Evolutionary conservation across 495 filamentous ascomycete genomes (phyloP), one percentile per base, ranked within the genome.

Genomic region (Talaromyces adpressus): DNA sequence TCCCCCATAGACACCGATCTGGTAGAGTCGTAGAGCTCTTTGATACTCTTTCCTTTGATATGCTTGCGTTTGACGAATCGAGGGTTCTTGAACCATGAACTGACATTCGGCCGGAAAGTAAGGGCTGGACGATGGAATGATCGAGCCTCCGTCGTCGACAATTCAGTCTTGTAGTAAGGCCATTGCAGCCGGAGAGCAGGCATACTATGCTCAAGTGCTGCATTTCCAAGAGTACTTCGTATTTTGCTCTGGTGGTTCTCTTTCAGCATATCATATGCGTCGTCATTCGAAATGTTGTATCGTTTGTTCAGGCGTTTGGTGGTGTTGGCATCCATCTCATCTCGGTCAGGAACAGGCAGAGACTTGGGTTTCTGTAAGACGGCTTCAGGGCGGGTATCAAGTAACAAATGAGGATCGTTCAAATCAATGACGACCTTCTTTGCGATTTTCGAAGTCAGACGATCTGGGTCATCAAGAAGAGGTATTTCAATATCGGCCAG

Each of bases 231-330:
- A 0, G 89, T 95, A 54, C 91, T 93, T 47, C 94, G 87, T 65
- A 99, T 88, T 75, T 95, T 97, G 80, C 89, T 93, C 76, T 95
- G 91, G 66, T 92, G 91, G 71, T 97, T 99, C 71, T 95, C 91
- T 75, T 99, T 98, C 51, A 99, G 83, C 59, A 90, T 86, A 67
- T 97, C 91, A 71, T 99, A 99, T 2, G 92, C 93, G 53, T 91
- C 88, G 69, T 99, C 94, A 63, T 96, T 97, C 29, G 93, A 96
- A 57, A 96, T 89, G 72, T 98, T 97, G 81, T 96, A 98, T 23
- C 92, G 84, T 65, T 87, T 82, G 27, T 81, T 84, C n/a, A 95
- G 75, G 57, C 75, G 73, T 47, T 74, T 73, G 47, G 79, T 73
- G 30, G 75, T 58, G 57, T 73, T 77, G 7, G 63, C 61, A 60